Evolutionary conservation across 1,139 yeast genomes (phyloP).

Genomic region (Diutina rugosa): DNA sequence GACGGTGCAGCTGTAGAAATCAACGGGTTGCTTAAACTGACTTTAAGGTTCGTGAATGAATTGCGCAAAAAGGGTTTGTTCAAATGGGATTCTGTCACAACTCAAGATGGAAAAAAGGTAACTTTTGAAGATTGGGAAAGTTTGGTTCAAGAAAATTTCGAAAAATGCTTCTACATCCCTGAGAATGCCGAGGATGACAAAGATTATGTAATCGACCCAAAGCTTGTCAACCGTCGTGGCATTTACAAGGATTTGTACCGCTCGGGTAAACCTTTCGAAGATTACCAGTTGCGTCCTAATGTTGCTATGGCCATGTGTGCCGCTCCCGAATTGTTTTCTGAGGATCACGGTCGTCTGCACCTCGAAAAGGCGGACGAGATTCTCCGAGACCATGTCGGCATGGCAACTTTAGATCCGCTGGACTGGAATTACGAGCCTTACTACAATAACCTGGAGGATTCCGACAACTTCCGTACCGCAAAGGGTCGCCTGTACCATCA

Average conservation of each 20-base stretch:
- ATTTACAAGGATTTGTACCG: slow-evolving; percentile 78
- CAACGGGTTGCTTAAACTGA: slow-evolving; percentile 75
- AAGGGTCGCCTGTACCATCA: slow-evolving; percentile 96
- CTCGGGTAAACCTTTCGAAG: slow-evolving; percentile 82
- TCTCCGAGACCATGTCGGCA: slow-evolving; percentile 82
- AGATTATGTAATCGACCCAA: slow-evolving; percentile 46
- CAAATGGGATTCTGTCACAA: slow-evolving; percentile 7
- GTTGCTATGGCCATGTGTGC: slow-evolving; percentile 86
- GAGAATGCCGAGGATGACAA: slow-evolving; percentile 35
- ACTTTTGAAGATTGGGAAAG: slow-evolving; percentile 57
- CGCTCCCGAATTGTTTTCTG: slow-evolving; percentile 81
- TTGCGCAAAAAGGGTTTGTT: slow-evolving; percentile 43
- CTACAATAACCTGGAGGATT: slow-evolving; percentile 71
- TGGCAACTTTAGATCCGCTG: slow-evolving; percentile 83
- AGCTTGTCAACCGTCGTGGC: slow-evolving; percentile 76
- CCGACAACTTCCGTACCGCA: slow-evolving; percentile 79
- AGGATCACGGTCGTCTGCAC: slow-evolving; percentile 47
- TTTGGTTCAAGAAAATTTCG: slow-evolving; percentile 61
- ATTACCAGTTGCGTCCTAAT: slow-evolving; percentile 86
- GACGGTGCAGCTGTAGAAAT: slow-evolving; percentile 96
- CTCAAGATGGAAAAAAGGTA: slow-evolving; percentile 43
- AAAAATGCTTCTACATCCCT: slow-evolving; percentile 68
- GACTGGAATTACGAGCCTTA: slow-evolving; percentile 88
- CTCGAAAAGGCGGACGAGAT: slow-evolving; percentile 56
- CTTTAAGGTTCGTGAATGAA: slow-evolving; percentile 64